Evolutionary conservation across 139 green algal genomes (phyloP).

Genomic region (Chlamydomonas sp.): DNA sequence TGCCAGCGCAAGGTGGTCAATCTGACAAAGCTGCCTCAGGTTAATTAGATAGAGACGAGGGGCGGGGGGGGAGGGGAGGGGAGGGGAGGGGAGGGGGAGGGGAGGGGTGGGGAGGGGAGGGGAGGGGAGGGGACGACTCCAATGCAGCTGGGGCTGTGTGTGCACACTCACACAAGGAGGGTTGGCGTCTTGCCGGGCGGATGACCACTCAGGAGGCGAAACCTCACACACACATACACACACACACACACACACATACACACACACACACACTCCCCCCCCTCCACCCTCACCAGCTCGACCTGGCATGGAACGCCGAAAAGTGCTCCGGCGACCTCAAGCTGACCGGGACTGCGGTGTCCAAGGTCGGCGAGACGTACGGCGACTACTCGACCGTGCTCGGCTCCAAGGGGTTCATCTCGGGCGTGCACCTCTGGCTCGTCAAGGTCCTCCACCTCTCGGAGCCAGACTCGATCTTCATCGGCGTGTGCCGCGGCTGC

Average conservation of each 20-base stretch:
- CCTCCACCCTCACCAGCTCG: slow-evolving; percentile 46
- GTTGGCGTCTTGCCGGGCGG: too few species aligned
- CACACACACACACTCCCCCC: too few species aligned
- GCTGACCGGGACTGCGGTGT: slow-evolving; percentile 30
- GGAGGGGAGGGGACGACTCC: too few species aligned
- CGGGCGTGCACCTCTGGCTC: slow-evolving; percentile 54
- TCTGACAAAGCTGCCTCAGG: slow-evolving; percentile 56
- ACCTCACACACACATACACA: too few species aligned
- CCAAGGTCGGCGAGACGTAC: slow-evolving; percentile 53
- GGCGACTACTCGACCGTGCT: slow-evolving; percentile 57
- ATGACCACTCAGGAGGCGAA: too few species aligned
- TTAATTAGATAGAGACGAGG: too few species aligned
- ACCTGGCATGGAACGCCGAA: slow-evolving; percentile 45
- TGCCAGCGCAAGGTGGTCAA: slow-evolving; percentile 49
- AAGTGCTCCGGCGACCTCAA: slow-evolving; percentile 48
- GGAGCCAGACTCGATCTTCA: slow-evolving; percentile 57
- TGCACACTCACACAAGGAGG: too few species aligned
- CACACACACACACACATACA: too few species aligned
- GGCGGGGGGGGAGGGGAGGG: too few species aligned
- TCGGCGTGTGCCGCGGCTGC: slow-evolving; percentile 50
- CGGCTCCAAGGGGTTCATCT: slow-evolving; percentile 48
- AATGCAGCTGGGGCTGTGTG: too few species aligned
- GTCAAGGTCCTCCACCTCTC: slow-evolving; percentile 53
- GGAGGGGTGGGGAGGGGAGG: too few species aligned
- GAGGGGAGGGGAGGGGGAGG: too few species aligned